These are phyloP conservation scores for Magnaporthales sp. DNA, from an alignment of 2,329 filamentous ascomycete genomes.

Conservation along the genomic window DNA sequence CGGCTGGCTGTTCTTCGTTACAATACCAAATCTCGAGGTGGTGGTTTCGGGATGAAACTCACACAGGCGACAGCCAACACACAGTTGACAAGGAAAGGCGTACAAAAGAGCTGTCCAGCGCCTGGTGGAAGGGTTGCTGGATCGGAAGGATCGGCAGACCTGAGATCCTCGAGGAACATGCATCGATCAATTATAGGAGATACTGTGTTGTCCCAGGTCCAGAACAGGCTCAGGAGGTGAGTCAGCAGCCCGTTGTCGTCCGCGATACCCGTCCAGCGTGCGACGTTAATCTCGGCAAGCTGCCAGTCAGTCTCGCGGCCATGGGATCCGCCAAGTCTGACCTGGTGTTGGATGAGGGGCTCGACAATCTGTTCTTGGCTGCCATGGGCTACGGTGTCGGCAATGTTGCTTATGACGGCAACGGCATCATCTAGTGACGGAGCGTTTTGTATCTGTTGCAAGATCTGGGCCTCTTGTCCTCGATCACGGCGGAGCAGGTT, in stretches of 20 bases:
- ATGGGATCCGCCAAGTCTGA: background rate
- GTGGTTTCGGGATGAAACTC: constrained; percentile 2
- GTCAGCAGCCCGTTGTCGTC: constrained; percentile 11
- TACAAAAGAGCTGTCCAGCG: constrained; percentile 12
- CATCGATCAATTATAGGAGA: constrained; percentile 10
- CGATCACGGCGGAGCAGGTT: constrained; percentile 1
- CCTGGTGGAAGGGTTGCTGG: background rate
- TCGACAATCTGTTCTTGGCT: background rate
- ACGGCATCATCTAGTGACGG: constrained; percentile 5
- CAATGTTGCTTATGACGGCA: background rate
- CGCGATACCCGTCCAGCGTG: constrained; percentile 13
- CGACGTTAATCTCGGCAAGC: constrained; percentile 4
- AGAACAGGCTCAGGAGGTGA: constrained; percentile 14
- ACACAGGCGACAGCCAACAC: constrained; percentile 14
- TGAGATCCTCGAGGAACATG: constrained; percentile 11
- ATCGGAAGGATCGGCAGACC: background rate
- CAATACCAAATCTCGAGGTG: background rate
- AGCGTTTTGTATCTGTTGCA: background rate
- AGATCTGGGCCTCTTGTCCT: constrained; percentile 1
- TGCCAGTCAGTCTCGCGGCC: background rate
- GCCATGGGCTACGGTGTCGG: background rate
- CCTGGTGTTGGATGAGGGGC: background rate
- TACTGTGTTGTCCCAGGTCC: constrained; percentile 15
- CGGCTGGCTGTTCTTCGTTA: background rate
- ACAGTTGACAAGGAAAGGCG: constrained; percentile 14